Evolutionary conservation across 108 stramenopile genomes (phyloP).

Genomic region (Nannochloropsis salina): DNA sequence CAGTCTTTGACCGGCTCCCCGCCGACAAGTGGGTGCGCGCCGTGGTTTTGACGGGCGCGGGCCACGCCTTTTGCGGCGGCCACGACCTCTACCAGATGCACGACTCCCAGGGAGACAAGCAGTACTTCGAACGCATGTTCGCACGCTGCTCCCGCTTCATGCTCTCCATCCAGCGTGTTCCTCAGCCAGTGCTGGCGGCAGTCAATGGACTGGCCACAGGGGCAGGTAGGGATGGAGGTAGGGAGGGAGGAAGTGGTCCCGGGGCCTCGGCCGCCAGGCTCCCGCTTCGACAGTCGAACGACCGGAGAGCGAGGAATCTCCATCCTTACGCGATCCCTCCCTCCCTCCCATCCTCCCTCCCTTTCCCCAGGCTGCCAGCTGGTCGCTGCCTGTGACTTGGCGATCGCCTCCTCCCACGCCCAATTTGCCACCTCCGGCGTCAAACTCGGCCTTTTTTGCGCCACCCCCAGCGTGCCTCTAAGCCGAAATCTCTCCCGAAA

Average conservation of each 20-base stretch:
- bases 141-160: constrained; percentile 60
- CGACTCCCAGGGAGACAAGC: constrained; percentile 12
- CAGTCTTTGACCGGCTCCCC: not conserved
- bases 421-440: constrained; percentile 67
- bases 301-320: not conserved
- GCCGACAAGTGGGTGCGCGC: not conserved
- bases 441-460: constrained; percentile 66
- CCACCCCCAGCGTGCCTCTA: constrained; percentile 65
- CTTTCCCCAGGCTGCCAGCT: constrained; percentile 61
- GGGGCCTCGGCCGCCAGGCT: no score
- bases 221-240: constrained; percentile 35
- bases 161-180: constrained; percentile 52
- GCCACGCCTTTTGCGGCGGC: not conserved
- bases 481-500: constrained; percentile 57
- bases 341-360: not conserved
- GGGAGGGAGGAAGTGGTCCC: no score
- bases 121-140: constrained; percentile 46
- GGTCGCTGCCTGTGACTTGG: constrained; percentile 68
- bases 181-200: constrained; percentile 61
- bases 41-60: not conserved
- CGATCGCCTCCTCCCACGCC: constrained; percentile 49
- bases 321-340: not conserved
- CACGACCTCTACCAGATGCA: not conserved
- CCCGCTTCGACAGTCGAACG: no score
- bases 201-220: constrained; percentile 69